Evolutionary conservation across 768 basidiomycete species (phyloP).

Genomic region (Galerina marginata): DNA sequence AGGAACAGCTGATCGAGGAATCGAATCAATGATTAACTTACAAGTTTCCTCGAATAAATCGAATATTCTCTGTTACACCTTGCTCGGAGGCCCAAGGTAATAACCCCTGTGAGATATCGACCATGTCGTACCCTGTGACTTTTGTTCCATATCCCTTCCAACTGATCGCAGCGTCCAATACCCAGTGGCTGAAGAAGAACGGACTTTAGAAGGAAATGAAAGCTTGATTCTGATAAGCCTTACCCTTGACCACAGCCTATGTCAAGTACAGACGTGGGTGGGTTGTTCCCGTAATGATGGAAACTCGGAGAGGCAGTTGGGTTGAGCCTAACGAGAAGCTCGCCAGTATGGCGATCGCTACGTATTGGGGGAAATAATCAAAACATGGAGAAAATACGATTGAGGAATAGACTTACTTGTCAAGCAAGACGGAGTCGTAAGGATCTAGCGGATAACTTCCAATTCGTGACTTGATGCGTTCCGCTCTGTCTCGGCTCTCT

Average conservation of each 20-base stretch:
- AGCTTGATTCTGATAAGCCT: constrained; percentile 3
- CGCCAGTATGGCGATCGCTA: constrained; percentile 64
- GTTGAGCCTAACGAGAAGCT: constrained; percentile 60
- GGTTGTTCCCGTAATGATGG: constrained; percentile 48
- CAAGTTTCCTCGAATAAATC: constrained; percentile 70
- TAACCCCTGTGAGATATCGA: constrained; percentile 43
- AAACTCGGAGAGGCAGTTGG: constrained; percentile 62
- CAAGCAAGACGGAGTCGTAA: constrained; percentile 57
- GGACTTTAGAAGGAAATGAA: neutral
- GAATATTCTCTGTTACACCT: constrained; percentile 45
- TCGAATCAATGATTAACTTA: constrained; percentile 40
- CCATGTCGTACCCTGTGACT: constrained; percentile 69
- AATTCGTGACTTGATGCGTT: constrained; percentile 25
- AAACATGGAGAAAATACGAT: constrained; percentile 3
- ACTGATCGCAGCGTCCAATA: constrained; percentile 58
- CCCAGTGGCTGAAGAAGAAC: constrained; percentile 50
- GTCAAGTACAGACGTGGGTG: constrained; percentile 65
- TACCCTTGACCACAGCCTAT: constrained; percentile 74
- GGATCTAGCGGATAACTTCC: constrained; percentile 39
- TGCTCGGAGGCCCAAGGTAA: constrained; percentile 39
- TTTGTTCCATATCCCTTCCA: constrained; percentile 61
- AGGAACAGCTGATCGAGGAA: neutral
- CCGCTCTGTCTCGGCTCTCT: constrained; percentile 18
- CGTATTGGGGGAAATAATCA: constrained; percentile 12
- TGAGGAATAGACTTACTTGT: constrained; percentile 51